A percentile compares a stretch with the other conserved stretches of the same genome.
Evolutionary conservation across 2,329 filamentous ascomycete species (phyloP).

Genomic region (Thielaviopsis populi): DNA sequence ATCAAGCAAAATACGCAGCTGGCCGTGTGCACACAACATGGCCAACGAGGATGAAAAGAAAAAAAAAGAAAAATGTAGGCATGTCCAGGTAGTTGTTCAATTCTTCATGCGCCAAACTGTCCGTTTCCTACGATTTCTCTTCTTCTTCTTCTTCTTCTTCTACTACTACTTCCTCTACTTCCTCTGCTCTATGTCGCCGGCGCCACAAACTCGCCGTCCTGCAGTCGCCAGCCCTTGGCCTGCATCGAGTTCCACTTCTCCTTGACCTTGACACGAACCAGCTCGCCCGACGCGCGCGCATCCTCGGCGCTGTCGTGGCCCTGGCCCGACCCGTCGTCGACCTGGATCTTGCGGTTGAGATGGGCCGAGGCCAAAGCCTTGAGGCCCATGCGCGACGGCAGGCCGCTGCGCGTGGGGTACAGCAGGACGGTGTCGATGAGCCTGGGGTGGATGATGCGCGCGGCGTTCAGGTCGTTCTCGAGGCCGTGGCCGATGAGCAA

Average conservation of each 20-base stretch:
- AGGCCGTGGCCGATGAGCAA: slow-evolving; percentile 84
- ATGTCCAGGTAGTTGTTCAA: not conserved
- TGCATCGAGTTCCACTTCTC: slow-evolving; percentile 56
- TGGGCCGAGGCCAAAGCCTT: slow-evolving; percentile 55
- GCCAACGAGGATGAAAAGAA: too few species aligned
- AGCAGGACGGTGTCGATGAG: slow-evolving; percentile 76
- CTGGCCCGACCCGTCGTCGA: slow-evolving; percentile 33
- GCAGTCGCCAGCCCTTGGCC: slow-evolving; percentile 50
- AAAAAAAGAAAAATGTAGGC: too few species aligned
- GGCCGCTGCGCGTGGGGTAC: slow-evolving; percentile 60
- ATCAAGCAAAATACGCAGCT: not conserved
- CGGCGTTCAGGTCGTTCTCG: slow-evolving; percentile 84
- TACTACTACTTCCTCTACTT: too few species aligned
- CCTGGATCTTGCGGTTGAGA: slow-evolving; percentile 66
- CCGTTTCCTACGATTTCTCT: not conserved
- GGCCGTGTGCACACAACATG: not conserved
- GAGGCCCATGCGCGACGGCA: slow-evolving; percentile 67
- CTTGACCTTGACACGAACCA: slow-evolving; percentile 57
- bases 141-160: not conserved
- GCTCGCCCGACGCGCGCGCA: slow-evolving; percentile 71
- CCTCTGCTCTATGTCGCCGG: slow-evolving; percentile 21
- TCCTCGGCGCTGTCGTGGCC: slow-evolving; percentile 85
- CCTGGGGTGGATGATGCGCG: slow-evolving; percentile 69
- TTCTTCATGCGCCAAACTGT: not conserved
- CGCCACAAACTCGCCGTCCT: slow-evolving; percentile 32